phyloP scores from a whole-genome alignment of 2,329 filamentous ascomycete species.

The Phaeosphaeria sp. region DNA sequence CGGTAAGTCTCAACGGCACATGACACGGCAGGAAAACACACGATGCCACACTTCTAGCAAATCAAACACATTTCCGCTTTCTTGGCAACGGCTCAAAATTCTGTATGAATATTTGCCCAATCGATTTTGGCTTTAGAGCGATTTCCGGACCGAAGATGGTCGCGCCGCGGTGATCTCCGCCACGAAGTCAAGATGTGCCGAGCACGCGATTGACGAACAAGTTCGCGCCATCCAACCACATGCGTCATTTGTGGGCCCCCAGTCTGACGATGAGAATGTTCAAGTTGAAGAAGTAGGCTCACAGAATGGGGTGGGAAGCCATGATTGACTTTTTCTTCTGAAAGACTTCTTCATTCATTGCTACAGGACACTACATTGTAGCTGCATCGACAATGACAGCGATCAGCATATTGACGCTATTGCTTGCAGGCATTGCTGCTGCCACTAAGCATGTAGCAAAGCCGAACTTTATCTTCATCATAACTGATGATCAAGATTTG shows the following conservation, averaged over 20 bases:
- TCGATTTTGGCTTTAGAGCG: background rate
- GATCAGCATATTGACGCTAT: constrained; percentile 12
- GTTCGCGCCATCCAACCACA: background rate
- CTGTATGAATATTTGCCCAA: background rate
- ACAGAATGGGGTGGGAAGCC: background rate
- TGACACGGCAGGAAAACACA: background rate
- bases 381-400: constrained; percentile 8
- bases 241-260: background rate
- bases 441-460: constrained; percentile 7
- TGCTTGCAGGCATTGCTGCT: constrained; percentile 8
- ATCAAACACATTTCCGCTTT: background rate
- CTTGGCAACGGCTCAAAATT: background rate
- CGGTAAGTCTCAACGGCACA: background rate
- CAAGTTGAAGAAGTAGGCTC: background rate
- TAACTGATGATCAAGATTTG: constrained; percentile 73
- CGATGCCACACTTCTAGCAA: background rate
- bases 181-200: background rate
- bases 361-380: background rate
- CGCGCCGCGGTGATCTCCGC: background rate
- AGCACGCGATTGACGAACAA: constrained; percentile 1
- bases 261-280: background rate
- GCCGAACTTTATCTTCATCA: constrained; percentile 69
- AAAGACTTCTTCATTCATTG: background rate
- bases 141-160: background rate
- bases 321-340: background rate